A percentile compares a stretch with the other conserved stretches of the same genome.
These are phyloP conservation scores for Ambrosiella beaveri DNA, from an alignment of 2,329 filamentous ascomycete genomes.

Conservation along the genomic window DNA sequence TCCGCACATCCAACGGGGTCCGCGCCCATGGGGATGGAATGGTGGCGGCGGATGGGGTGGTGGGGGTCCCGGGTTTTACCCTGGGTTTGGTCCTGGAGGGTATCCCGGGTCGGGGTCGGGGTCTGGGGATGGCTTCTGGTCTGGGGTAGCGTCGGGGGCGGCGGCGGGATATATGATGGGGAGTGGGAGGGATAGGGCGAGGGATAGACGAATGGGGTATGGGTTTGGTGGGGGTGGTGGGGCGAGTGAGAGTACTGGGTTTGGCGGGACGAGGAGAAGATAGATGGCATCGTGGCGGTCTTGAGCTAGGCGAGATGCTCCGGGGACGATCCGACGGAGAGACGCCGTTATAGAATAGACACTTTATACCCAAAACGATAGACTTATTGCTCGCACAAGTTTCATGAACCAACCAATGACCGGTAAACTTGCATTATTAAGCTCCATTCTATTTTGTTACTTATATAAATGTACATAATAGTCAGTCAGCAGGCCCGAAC, in stretches of 20 bases:
- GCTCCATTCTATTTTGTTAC: too few relatives aligned
- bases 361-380: too few relatives aligned
- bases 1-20: too few relatives aligned
- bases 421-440: too few relatives aligned
- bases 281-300: background rate
- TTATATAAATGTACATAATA: too few relatives aligned
- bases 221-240: background rate
- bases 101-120: constrained; percentile 24
- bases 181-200: background rate
- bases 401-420: too few relatives aligned
- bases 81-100: constrained; percentile 15
- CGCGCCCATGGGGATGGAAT: constrained; percentile 15
- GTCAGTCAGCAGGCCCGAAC: too few relatives aligned
- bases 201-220: background rate
- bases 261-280: constrained; percentile 49
- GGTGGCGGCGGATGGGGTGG: constrained; percentile 20
- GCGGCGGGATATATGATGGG: constrained; percentile 42
- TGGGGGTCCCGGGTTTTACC: constrained; percentile 9
- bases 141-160: constrained; percentile 47
- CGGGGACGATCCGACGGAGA: too few relatives aligned
- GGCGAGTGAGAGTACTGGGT: constrained; percentile 43
- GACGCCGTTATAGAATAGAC: too few relatives aligned
- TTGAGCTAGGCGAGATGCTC: background rate
- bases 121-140: constrained; percentile 64
- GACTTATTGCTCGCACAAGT: too few relatives aligned